Conservation (phyloP, 208 protist species). For the Trypanosoma avium region DNA sequence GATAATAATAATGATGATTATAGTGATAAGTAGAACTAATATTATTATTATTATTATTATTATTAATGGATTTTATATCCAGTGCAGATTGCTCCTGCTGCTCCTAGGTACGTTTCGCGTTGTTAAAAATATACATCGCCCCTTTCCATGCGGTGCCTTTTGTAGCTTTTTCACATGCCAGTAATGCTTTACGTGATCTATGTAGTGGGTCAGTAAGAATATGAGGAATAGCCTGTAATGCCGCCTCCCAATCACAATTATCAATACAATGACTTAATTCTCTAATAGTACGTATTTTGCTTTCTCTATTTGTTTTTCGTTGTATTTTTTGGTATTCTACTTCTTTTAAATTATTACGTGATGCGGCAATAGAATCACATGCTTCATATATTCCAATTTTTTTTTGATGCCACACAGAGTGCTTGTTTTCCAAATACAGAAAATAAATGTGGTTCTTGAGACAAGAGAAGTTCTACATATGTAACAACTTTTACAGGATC, state of each 20-base stretch:
- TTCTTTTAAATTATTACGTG: background rate
- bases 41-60: too few species aligned
- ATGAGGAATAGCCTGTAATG: constrained; percentile 32
- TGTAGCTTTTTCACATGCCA: constrained; percentile 29
- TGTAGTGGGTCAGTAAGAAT: constrained; percentile 33
- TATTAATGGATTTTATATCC: too few species aligned
- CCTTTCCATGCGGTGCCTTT: constrained; percentile 25
- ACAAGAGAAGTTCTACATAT: constrained; percentile 12
- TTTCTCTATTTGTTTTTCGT: background rate
- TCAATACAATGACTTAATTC: constrained; percentile 47
- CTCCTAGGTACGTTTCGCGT: constrained; percentile 14
- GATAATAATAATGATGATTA: too few species aligned
- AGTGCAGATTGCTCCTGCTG: too few species aligned
- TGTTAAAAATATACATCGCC: constrained; percentile 22
- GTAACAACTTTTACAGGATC: background rate
- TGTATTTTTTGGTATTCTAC: background rate
- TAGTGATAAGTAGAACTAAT: too few species aligned
- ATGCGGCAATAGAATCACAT: constrained; percentile 11
- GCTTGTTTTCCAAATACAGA: background rate
- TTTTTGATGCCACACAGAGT: background rate
- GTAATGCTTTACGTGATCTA: constrained; percentile 40
- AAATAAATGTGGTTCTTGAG: constrained; percentile 18
- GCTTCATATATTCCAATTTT: constrained; percentile 11
- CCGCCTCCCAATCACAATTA: constrained; percentile 47
- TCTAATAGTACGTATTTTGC: background rate